phyloP scores from a whole-genome alignment of 805 yeast genomes.

The Ogataea minuta region DNA sequence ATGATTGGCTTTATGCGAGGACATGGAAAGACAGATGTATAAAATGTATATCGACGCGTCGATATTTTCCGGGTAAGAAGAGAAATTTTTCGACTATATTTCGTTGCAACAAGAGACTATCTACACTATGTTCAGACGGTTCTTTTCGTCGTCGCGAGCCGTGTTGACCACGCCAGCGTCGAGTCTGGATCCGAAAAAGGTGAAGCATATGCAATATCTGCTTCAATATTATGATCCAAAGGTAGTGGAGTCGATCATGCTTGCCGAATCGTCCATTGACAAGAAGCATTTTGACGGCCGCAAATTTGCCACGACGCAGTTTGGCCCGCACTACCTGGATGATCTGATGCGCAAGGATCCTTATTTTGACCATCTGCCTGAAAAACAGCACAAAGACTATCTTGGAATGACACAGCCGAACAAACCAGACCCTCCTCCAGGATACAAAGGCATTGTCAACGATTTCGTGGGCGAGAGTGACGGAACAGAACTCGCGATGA shows the following conservation, averaged over 20 bases:
- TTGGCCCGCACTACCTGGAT: slow-evolving; percentile 68
- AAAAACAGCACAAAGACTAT: slow-evolving; percentile 20
- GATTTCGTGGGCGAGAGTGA: slow-evolving; percentile 22
- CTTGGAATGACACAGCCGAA: slow-evolving; percentile 24
- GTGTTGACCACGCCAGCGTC: slow-evolving; percentile 5
- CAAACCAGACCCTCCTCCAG: slow-evolving; percentile 19
- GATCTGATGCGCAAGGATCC: slow-evolving; percentile 73
- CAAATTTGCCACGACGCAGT: slow-evolving; percentile 44
- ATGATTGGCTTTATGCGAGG: slow-evolving; percentile 2
- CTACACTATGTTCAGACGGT: slow-evolving; percentile 9
- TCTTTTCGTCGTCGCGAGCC: slow-evolving; percentile 14
- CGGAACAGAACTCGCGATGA: slow-evolving; percentile 22
- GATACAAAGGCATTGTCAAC: slow-evolving; percentile 25
- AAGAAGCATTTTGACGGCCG: slow-evolving; percentile 57
- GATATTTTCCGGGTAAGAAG: slow-evolving; percentile 8
- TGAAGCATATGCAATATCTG: slow-evolving; percentile 52
- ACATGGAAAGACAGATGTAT: slow-evolving; percentile 1
- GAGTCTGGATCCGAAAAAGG: slow-evolving; percentile 25
- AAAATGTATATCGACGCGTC: slow-evolving; percentile 11
- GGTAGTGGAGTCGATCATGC: slow-evolving; percentile 73
- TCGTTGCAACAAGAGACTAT: slow-evolving; percentile 1
- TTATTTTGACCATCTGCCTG: slow-evolving; percentile 62
- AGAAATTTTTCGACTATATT: too few species aligned
- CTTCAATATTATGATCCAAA: slow-evolving; percentile 79
- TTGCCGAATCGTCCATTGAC: slow-evolving; percentile 72